Percentiles rank a stretch among this genome's conserved stretches.
phyloP scores from a whole-genome alignment of 2,329 filamentous ascomycete species.

The Tolypocladium sp. region DNA sequence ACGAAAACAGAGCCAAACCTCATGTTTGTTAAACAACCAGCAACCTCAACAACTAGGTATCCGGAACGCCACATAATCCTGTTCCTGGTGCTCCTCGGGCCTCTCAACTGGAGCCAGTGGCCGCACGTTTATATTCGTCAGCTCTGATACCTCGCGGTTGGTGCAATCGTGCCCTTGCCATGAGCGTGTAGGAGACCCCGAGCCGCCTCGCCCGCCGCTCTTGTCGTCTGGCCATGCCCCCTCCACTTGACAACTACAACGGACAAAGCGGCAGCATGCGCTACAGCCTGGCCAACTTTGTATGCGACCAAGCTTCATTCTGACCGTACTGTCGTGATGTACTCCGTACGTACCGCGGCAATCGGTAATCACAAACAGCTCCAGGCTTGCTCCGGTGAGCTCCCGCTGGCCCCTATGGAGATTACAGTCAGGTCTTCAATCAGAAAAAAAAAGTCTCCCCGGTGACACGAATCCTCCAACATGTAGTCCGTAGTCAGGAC shows the following conservation, averaged over 20 bases:
- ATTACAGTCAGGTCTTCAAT: background rate
- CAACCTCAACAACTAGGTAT: too few species aligned
- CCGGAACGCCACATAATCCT: background rate
- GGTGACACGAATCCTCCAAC: background rate
- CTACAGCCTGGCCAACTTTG: too few species aligned
- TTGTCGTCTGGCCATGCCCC: too few species aligned
- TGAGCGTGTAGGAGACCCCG: too few species aligned
- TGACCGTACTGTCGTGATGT: too few species aligned
- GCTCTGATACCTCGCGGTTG: background rate
- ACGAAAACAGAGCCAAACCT: background rate
- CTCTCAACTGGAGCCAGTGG: background rate
- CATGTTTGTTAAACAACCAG: background rate
- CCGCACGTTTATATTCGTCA: background rate
- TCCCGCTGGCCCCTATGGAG: background rate
- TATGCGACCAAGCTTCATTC: too few species aligned
- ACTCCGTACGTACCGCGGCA: too few species aligned
- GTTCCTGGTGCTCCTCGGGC: background rate
- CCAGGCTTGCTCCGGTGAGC: background rate
- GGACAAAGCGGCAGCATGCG: too few species aligned
- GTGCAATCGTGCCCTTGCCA: background rate
- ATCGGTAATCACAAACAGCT: background rate
- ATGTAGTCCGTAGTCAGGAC: background rate
- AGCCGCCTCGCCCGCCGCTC: too few species aligned
- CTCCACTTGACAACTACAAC: too few species aligned
- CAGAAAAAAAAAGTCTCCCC: background rate